These are phyloP conservation scores for Pythium brassicae DNA, from an alignment of 352 stramenopile species.

Conservation along the genomic window DNA sequence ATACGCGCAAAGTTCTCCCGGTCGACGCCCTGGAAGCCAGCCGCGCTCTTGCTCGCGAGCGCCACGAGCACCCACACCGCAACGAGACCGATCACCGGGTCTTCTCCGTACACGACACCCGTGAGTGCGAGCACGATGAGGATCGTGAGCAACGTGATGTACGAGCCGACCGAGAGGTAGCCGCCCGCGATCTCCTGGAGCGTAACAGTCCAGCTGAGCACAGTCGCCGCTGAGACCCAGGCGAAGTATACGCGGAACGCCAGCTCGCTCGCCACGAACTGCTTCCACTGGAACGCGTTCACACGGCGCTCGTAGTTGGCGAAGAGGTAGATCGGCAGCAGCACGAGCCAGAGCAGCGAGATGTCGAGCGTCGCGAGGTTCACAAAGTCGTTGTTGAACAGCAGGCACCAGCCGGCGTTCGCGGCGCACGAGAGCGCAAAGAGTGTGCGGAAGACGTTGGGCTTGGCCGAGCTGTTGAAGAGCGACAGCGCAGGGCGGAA, in stretches of 20 bases:
- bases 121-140: constrained; percentile 37
- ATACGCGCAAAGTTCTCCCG: constrained; percentile 31
- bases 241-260: constrained; percentile 62
- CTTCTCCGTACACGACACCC: constrained; percentile 41
- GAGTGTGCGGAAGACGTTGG: constrained; percentile 39
- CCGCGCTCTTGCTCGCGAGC: constrained; percentile 37
- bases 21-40: constrained; percentile 14
- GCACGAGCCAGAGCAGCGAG: constrained; percentile 51
- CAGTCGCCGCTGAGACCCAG: constrained; percentile 47
- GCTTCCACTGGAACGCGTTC: constrained; percentile 41
- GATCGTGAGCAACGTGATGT: constrained; percentile 39
- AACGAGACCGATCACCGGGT: constrained; percentile 53
- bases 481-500: constrained; percentile 42
- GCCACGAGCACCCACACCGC: constrained; percentile 43
- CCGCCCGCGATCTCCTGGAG: constrained; percentile 32
- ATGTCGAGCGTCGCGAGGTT: constrained; percentile 37
- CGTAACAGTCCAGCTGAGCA: constrained; percentile 55
- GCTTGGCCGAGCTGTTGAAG: constrained; percentile 39
- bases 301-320: constrained; percentile 41
- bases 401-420: constrained; percentile 51
- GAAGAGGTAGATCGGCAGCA: constrained; percentile 66
- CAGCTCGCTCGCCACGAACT: constrained; percentile 60
- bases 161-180: constrained; percentile 32
- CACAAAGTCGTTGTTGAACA: constrained; percentile 37
- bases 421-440: constrained; percentile 49